Evolutionary conservation across 1,284 basidiomycete species (phyloP).

Genomic region (Marasmius sp.): DNA sequence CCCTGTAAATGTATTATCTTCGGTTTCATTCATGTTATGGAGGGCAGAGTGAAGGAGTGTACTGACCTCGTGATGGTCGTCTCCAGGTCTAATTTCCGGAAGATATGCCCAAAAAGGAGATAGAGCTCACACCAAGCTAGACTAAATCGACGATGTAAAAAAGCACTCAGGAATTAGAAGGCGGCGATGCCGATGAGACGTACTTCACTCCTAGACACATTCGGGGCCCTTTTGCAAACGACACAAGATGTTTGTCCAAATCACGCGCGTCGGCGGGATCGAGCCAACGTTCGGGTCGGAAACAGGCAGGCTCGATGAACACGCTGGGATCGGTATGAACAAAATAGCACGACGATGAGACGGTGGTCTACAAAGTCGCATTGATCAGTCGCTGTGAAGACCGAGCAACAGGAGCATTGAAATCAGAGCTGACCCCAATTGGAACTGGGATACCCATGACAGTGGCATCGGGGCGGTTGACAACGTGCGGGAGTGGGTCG

Average conservation of each 20-base stretch:
- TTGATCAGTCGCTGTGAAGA: neutral
- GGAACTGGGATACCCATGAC: slow-evolving; percentile 20
- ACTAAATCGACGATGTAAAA: neutral
- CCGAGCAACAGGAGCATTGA: neutral
- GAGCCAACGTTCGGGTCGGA: slow-evolving; percentile 21
- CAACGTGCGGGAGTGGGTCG: slow-evolving; percentile 20
- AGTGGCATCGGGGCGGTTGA: slow-evolving; percentile 11
- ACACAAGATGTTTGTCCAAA: slow-evolving; percentile 2
- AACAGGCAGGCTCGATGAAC: slow-evolving; percentile 23
- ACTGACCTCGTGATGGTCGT: neutral
- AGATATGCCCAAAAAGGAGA: neutral
- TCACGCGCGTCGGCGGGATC: neutral
- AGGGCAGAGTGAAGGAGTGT: neutral
- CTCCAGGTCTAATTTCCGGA: slow-evolving; percentile 3
- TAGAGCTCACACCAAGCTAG: slow-evolving; percentile 6
- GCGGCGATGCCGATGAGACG: neutral
- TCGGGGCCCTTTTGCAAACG: neutral
- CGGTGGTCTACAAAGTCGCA: slow-evolving; percentile 17
- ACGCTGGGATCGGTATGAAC: slow-evolving; percentile 19
- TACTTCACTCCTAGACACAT: slow-evolving; percentile 3
- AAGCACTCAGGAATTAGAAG: neutral
- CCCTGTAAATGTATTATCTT: neutral
- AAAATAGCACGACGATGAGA: slow-evolving; percentile 20
- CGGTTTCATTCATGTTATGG: too few species aligned
- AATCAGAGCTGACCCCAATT: slow-evolving; percentile 19